Evolutionary conservation across 2,329 filamentous ascomycete genomes (phyloP), one percentile per base, ranked within the genome.

Genomic region (Leptographium flavum): DNA sequence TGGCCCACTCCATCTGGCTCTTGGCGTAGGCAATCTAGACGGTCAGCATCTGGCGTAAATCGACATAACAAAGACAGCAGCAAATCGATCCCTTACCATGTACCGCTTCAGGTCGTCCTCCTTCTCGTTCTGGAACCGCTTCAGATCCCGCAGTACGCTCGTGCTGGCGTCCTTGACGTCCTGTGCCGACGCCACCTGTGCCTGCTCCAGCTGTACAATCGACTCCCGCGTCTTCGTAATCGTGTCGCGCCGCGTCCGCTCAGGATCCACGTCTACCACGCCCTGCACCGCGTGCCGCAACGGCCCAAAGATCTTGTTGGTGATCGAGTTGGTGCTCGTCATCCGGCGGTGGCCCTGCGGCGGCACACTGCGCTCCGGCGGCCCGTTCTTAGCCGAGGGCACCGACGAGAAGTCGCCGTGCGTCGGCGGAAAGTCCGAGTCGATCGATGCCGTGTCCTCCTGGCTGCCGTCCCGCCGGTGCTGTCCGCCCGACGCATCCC

Each of bases 161-260:
- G 76, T 70, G 57, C 87, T 95, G 9, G 92, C 92, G 56, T 96
- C 87, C 60, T 84, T 88, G 49, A 96, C 92, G 58, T 98, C 92
- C 56, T 87, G 81, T 50, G 88, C 87, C 5, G 87, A 85, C 5
- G 85, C 88, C 28, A 87, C 76, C 47, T 95, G 75, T 1, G 92
- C 92, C 67, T 94, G 87, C 63, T 96, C 88, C 43, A 98, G 71
- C 67, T 95, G 75, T 39, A 65, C 74, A 50, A 98, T 79, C 47
- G 80, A 85, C 64, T 98, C 92, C 52, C 82, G 80, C 1, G 92
- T 98, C 71, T 95, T 96, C 33, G 90, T 88, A 54, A 98, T 95
- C 51, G 87, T 83, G 60, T 98, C 92, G 45, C 92, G 76, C 44
- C 92, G 74, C 37, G 88, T 94, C 51, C 88, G 74, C 64, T 98